A percentile compares a stretch with the other conserved stretches of the same genome.
Evolutionary conservation across 768 basidiomycete species (phyloP).

Genomic region (Aureoboletus auriporus): DNA sequence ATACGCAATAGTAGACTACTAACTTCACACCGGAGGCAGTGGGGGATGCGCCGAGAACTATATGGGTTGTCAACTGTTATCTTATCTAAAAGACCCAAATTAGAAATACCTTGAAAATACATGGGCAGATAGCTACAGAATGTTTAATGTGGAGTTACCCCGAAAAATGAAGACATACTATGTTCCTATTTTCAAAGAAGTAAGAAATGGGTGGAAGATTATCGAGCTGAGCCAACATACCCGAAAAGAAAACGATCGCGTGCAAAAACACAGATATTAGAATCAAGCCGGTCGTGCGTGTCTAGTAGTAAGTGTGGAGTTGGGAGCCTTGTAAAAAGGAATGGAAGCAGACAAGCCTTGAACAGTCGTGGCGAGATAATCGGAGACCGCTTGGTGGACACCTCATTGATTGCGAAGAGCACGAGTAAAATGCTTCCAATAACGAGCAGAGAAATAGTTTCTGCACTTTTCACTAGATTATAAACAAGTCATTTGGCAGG

Average conservation of each 20-base stretch:
- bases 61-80: neutral
- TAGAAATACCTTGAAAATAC: slow-evolving; percentile 33
- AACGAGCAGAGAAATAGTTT: slow-evolving; percentile 35
- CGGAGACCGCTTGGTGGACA: slow-evolving; percentile 29
- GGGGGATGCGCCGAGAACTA: slow-evolving; percentile 35
- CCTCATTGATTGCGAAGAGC: slow-evolving; percentile 31
- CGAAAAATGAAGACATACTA: slow-evolving; percentile 16
- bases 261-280: slow-evolving; percentile 34
- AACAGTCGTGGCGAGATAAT: slow-evolving; percentile 39
- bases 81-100: neutral
- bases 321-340: neutral
- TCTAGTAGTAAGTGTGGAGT: slow-evolving; percentile 18
- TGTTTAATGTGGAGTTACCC: slow-evolving; percentile 2
- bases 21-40: slow-evolving; percentile 31
- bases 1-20: slow-evolving; percentile 1
- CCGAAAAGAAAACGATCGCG: slow-evolving; percentile 28
- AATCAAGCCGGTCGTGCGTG: slow-evolving; percentile 34
- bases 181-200: slow-evolving; percentile 13
- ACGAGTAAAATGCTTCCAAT: slow-evolving; percentile 32
- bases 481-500: neutral
- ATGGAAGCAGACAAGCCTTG: slow-evolving; percentile 16
- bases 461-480: slow-evolving; percentile 23
- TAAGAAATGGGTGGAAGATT: neutral
- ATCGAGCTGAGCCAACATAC: slow-evolving; percentile 13
- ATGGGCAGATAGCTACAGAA: slow-evolving; percentile 34